These are phyloP conservation scores for Dictyostelium brefeldianum DNA, from an alignment of 78 protist genomes.

Conservation along the genomic window DNA sequence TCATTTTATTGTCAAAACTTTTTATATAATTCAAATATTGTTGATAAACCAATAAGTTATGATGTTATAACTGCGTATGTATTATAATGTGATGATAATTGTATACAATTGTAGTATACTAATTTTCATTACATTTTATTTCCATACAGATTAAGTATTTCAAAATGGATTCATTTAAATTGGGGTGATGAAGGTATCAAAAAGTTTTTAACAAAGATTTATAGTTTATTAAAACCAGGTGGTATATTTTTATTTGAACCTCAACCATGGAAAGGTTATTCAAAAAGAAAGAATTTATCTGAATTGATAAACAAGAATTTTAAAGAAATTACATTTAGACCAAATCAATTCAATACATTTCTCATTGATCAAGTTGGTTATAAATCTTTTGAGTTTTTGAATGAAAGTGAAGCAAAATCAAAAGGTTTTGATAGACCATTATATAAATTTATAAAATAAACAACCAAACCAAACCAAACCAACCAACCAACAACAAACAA, in stretches of 20 bases:
- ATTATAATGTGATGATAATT: neutral
- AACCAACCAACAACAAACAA: no score
- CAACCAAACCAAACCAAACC: no score
- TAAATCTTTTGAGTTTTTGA: conserved; percentile 1
- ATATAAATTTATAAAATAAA: conserved; percentile 53
- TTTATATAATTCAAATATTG: neutral
- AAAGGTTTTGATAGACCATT: conserved; percentile 57
- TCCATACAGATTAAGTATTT: conserved; percentile 80
- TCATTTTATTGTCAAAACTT: conserved; percentile 65
- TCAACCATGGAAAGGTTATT: conserved; percentile 80
- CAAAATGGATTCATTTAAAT: conserved; percentile 92
- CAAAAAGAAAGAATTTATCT: conserved; percentile 18
- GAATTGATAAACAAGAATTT: conserved; percentile 22
- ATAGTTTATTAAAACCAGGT: conserved; percentile 74
- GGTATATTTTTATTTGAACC: conserved; percentile 91
- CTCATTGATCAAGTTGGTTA: conserved; percentile 37
- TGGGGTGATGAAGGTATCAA: conserved; percentile 89
- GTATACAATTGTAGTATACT: no score
- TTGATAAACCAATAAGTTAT: conserved; percentile 1
- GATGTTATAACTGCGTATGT: conserved; percentile 63
- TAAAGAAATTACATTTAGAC: conserved; percentile 46
- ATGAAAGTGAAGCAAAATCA: neutral
- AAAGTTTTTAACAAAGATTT: conserved; percentile 74
- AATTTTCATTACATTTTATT: no score
- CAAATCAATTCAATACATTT: conserved; percentile 32